Evolutionary conservation across 768 basidiomycete genomes (phyloP), one percentile per base, ranked within the genome.

Genomic region (Boletus edulis): DNA sequence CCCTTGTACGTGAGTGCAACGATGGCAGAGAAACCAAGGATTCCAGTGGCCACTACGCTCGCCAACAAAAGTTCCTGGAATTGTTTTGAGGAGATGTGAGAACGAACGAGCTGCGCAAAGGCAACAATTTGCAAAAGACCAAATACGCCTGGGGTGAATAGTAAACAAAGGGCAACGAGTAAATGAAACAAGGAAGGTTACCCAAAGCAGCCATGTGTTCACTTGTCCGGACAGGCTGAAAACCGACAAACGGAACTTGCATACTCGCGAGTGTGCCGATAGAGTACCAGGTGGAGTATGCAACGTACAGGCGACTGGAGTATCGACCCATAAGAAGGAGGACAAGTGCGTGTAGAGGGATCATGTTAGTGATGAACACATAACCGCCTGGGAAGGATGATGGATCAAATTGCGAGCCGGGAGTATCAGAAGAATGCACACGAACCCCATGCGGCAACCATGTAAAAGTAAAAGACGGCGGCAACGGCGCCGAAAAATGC

Each of bases 291-390:
- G 94, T 87, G 18, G 91, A 97, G 72, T 98, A 99, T 4, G 89
- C 91, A 13, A 94, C 86, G 71, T 99, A 99, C 46, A 99, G 82
- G 24, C 94, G 86, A 66, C 82, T 86, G 57, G 87, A 92, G 79
- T 85, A 99, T 46, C 97, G 86, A 18, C 95, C 95, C 97, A 98
- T 99, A 34, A 98, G 77, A 51, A 98, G 83, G 53, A 99, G 86
- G 35, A 91, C 87, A n/a, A 98, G 81, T 0, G 92, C 90, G 65
- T 99, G 97, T 2, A 99, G 76, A 37, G 97, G 97, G 56, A 98
- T 95, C 96, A 99, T 99, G 80, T 99, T 99, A 44, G 97, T 99
- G 72, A 99, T 99, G 81, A 99, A 99, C 0, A 90, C 97, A 74
- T 98, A 99, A 61, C 94, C 94, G 79, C 92, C 91, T 92, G 47